Conservation (phyloP, 179 eudicot genomes). For the Pouteria campechiana region DNA sequence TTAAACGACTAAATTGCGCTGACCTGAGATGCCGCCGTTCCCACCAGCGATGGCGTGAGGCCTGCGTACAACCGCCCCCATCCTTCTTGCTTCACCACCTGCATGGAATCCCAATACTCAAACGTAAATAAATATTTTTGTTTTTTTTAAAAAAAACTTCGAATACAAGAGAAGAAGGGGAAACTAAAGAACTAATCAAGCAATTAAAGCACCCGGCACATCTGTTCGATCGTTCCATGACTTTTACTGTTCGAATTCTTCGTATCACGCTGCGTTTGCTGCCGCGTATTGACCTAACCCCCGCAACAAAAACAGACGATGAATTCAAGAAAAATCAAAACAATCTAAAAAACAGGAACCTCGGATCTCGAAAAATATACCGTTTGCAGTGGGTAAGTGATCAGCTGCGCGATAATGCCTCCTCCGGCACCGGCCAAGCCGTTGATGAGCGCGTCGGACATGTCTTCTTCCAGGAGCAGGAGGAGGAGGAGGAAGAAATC, state of each 20-base stretch:
- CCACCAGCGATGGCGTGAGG: slow-evolving; percentile 72
- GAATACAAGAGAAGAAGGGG: not conserved
- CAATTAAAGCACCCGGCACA: slow-evolving; percentile 52
- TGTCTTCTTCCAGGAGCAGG: slow-evolving; percentile 4
- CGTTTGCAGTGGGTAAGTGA: slow-evolving; percentile 91
- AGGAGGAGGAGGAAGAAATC: not conserved
- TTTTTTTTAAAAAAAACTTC: slow-evolving; percentile 1
- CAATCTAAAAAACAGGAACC: not conserved
- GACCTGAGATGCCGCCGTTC: slow-evolving; percentile 96
- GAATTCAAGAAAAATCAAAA: not conserved
- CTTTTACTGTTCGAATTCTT: slow-evolving; percentile 42
- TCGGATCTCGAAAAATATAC: slow-evolving; percentile 14
- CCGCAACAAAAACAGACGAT: not conserved
- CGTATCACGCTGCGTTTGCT: slow-evolving; percentile 82
- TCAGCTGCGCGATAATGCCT: slow-evolving; percentile 93
- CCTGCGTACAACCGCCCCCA: slow-evolving; percentile 87
- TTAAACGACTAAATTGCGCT: slow-evolving; percentile 5
- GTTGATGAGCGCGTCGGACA: slow-evolving; percentile 93
- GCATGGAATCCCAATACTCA: slow-evolving; percentile 5
- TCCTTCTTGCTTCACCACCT: slow-evolving; percentile 89
- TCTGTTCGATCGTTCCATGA: slow-evolving; percentile 50
- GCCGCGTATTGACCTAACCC: slow-evolving; percentile 83
- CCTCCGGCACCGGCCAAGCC: slow-evolving; percentile 99
- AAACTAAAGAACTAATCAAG: not conserved
- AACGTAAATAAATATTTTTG: too few species aligned